Conservation (phyloP, 306 rosid species). For the Quercus robur region DNA sequence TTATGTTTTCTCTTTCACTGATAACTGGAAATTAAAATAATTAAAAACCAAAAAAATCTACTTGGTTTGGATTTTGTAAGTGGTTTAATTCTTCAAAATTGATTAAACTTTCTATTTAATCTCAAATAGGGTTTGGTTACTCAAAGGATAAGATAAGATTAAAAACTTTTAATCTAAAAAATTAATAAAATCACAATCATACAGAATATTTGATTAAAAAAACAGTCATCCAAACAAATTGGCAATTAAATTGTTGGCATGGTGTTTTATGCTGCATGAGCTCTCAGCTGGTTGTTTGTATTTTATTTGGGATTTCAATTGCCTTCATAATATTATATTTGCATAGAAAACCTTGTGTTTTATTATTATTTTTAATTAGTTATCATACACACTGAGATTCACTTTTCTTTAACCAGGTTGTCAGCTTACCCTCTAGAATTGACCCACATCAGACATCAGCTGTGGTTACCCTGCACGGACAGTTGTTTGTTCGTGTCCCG, state of each 20-base stretch:
- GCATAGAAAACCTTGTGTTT: no score
- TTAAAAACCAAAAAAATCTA: background rate
- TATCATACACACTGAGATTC: background rate
- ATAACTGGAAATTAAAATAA: background rate
- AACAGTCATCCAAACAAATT: background rate
- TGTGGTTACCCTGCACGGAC: slow-evolving; percentile 96
- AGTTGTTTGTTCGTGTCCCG: slow-evolving; percentile 92
- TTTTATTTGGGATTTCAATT: background rate
- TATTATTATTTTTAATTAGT: background rate
- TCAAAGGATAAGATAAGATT: background rate
- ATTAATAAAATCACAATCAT: background rate
- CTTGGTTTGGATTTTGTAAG: background rate
- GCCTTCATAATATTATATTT: background rate
- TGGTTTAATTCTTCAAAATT: no score
- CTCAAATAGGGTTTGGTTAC: background rate
- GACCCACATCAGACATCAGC: slow-evolving; percentile 98
- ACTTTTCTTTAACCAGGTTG: slow-evolving; percentile 52
- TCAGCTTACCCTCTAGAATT: slow-evolving; percentile 82
- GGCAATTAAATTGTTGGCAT: background rate
- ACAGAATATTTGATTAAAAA: background rate
- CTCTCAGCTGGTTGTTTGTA: background rate
- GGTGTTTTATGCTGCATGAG: background rate
- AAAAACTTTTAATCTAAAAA: background rate
- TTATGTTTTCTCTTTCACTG: background rate
- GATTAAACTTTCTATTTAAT: background rate